These are phyloP conservation scores for Penicillium sp. DNA, from an alignment of 2,329 filamentous ascomycete genomes.

Conservation along the genomic window DNA sequence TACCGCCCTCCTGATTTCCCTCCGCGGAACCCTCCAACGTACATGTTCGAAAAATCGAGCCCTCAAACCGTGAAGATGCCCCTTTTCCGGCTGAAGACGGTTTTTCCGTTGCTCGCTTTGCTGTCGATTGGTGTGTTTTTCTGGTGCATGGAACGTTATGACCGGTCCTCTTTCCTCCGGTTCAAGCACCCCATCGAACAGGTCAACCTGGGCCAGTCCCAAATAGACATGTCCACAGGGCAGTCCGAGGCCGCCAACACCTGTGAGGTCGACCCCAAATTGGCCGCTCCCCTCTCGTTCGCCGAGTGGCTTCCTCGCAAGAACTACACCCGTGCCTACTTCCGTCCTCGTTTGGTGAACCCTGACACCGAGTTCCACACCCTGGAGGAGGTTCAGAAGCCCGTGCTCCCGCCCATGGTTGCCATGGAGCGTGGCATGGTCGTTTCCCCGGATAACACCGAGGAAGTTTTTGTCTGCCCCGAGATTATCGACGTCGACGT, in stretches of 20 bases:
- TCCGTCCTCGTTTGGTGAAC: slow-evolving; percentile 40
- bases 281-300: slow-evolving; percentile 38
- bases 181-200: slow-evolving; percentile 39
- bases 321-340: slow-evolving; percentile 46
- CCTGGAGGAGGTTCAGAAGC: slow-evolving; percentile 38
- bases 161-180: slow-evolving; percentile 36
- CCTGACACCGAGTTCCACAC: slow-evolving; percentile 40
- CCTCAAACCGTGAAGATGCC: slow-evolving; percentile 38
- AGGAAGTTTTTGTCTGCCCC: slow-evolving; percentile 38
- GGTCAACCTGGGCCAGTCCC: slow-evolving; percentile 20
- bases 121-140: slow-evolving; percentile 43
- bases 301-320: slow-evolving; percentile 45
- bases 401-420: slow-evolving; percentile 40
- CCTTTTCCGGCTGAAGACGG: slow-evolving; percentile 40
- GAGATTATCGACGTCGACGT: slow-evolving; percentile 43
- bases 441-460: slow-evolving; percentile 34
- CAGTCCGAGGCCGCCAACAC: slow-evolving; percentile 16
- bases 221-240: slow-evolving; percentile 12
- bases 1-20: background rate
- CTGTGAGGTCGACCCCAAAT: slow-evolving; percentile 37
- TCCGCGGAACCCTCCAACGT: slow-evolving; percentile 8
- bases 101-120: slow-evolving; percentile 40
- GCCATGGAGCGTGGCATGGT: slow-evolving; percentile 42
- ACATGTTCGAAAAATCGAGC: slow-evolving; percentile 34
- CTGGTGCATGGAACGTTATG: slow-evolving; percentile 42